A percentile compares a stretch with the other conserved stretches of the same genome.
These are phyloP conservation scores for Aureoboletus auriporus DNA, from an alignment of 768 basidiomycete species.

Conservation along the genomic window DNA sequence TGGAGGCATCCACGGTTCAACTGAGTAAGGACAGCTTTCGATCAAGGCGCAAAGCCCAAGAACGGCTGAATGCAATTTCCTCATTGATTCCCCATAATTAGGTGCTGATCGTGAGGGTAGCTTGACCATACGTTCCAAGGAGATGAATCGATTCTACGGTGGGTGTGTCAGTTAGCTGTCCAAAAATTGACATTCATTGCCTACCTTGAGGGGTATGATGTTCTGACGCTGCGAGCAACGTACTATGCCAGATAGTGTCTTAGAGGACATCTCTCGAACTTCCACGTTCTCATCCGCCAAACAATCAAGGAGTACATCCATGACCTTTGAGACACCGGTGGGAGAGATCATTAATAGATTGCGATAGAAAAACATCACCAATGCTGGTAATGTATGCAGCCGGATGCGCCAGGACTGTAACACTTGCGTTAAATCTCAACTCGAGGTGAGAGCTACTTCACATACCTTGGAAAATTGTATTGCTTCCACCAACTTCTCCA, in stretches of 20 bases:
- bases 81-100: slow-evolving; percentile 66
- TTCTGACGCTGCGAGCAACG: slow-evolving; percentile 88
- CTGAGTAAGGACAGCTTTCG: slow-evolving; percentile 93
- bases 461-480: slow-evolving; percentile 76
- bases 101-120: slow-evolving; percentile 70
- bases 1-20: slow-evolving; percentile 89
- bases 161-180: slow-evolving; percentile 4
- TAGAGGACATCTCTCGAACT: slow-evolving; percentile 88
- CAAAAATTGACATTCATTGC: slow-evolving; percentile 1
- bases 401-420: slow-evolving; percentile 86
- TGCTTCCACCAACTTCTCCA: slow-evolving; percentile 60
- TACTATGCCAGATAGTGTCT: slow-evolving; percentile 80
- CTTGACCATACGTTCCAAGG: slow-evolving; percentile 53
- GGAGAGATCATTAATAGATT: slow-evolving; percentile 77
- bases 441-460: neutral
- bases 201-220: slow-evolving; percentile 79
- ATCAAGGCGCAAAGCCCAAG: slow-evolving; percentile 92
- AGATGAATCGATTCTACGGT: slow-evolving; percentile 73
- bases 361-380: slow-evolving; percentile 89
- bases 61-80: slow-evolving; percentile 82
- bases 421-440: slow-evolving; percentile 9
- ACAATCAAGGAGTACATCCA: slow-evolving; percentile 83
- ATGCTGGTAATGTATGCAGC: slow-evolving; percentile 79
- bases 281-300: slow-evolving; percentile 89
- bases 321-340: slow-evolving; percentile 60